Percentiles rank a stretch among this genome's conserved stretches.
Conservation (phyloP, 805 yeast genomes). For the Candida oleophila region DNA sequence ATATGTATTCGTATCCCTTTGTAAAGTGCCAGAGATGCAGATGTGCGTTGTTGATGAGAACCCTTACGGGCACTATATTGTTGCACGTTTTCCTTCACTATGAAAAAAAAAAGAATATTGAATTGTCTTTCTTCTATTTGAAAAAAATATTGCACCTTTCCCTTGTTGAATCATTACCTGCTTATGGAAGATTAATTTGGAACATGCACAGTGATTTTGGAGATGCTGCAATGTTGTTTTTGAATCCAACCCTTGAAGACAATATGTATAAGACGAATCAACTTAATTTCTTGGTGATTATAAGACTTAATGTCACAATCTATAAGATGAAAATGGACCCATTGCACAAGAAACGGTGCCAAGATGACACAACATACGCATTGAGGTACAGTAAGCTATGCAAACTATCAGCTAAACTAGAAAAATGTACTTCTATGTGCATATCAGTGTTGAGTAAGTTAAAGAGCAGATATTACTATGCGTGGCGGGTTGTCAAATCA, state of each 20-base stretch:
- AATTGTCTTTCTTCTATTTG: slow-evolving; percentile 33
- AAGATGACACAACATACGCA: slow-evolving; percentile 16
- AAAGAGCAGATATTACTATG: slow-evolving; percentile 60
- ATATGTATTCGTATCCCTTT: slow-evolving; percentile 17
- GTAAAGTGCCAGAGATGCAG: slow-evolving; percentile 25
- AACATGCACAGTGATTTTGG: slow-evolving; percentile 40
- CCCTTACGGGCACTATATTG: slow-evolving; percentile 27
- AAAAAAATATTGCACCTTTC: slow-evolving; percentile 25
- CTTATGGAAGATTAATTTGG: slow-evolving; percentile 27
- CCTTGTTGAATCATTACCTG: slow-evolving; percentile 30
- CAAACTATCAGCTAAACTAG: slow-evolving; percentile 23
- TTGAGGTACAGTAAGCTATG: slow-evolving; percentile 20
- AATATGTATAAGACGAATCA: slow-evolving; percentile 29
- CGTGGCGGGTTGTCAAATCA: slow-evolving; percentile 67
- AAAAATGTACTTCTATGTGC: slow-evolving; percentile 16
- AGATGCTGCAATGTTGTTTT: slow-evolving; percentile 35
- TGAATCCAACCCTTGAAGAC: slow-evolving; percentile 38
- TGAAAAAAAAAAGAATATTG: slow-evolving; percentile 25
- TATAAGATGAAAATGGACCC: slow-evolving; percentile 17
- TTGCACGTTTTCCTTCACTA: slow-evolving; percentile 40
- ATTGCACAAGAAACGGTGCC: slow-evolving; percentile 19
- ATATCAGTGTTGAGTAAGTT: slow-evolving; percentile 36
- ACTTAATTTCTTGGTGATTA: slow-evolving; percentile 21
- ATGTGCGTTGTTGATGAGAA: slow-evolving; percentile 23
- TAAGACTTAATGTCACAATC: slow-evolving; percentile 23